Evolutionary conservation across 306 rosid genomes (phyloP).

Genomic region (Urtica urens): DNA sequence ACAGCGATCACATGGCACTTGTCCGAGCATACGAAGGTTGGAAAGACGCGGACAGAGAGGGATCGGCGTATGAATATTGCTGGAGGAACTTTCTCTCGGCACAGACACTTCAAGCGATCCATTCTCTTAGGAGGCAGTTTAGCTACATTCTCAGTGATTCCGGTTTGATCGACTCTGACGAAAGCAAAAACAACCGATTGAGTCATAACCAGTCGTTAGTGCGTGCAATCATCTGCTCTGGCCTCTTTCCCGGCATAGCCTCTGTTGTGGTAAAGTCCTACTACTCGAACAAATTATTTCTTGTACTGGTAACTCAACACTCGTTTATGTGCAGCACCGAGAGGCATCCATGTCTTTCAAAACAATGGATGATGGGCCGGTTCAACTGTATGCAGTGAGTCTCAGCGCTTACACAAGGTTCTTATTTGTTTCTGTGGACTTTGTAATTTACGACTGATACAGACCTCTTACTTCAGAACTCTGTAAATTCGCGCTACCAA

Average conservation of each 20-base stretch:
- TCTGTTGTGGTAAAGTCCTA: conserved; percentile 77
- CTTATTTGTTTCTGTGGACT: background rate
- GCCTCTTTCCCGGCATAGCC: conserved; percentile 90
- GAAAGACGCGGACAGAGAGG: conserved; percentile 99
- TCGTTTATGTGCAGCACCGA: conserved; percentile 60
- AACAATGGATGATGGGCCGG: conserved; percentile 95
- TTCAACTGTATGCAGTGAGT: conserved; percentile 76
- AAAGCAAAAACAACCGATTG: conserved; percentile 51
- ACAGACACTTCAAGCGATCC: conserved; percentile 97
- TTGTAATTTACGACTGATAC: too few relatives aligned
- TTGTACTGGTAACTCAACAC: conserved; percentile 6
- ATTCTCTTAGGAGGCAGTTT: conserved; percentile 90
- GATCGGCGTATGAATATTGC: conserved; percentile 95
- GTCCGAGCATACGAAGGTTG: conserved; percentile 99
- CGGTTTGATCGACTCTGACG: conserved; percentile 67
- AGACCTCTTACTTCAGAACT: conserved; percentile 56
- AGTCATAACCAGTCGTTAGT: conserved; percentile 91
- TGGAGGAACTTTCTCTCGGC: conserved; percentile 97
- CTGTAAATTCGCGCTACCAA: conserved; percentile 86
- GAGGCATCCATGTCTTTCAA: conserved; percentile 98
- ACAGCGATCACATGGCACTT: conserved; percentile 98
- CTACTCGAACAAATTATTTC: conserved; percentile 1
- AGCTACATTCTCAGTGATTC: conserved; percentile 78
- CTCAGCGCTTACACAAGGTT: background rate
- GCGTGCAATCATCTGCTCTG: conserved; percentile 88